Evolutionary conservation across 345 rosid genomes (phyloP).

Genomic region (Rhodamnia rubescens): DNA sequence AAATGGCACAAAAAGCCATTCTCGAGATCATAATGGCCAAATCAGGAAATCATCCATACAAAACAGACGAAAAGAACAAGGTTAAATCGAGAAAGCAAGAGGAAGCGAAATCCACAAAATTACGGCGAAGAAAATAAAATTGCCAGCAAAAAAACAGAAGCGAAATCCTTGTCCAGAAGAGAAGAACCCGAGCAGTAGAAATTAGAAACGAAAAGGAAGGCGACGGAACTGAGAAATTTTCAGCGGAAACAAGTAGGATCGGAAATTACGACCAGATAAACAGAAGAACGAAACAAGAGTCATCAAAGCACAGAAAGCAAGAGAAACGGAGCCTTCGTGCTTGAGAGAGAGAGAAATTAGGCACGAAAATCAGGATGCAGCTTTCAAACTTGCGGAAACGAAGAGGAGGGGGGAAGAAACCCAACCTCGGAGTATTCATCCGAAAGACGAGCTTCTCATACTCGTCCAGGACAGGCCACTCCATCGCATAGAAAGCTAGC

Average conservation of each 20-base stretch:
- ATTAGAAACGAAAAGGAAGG: background rate
- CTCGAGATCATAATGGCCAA: background rate
- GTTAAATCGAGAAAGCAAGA: background rate
- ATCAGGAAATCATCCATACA: background rate
- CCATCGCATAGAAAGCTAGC: background rate
- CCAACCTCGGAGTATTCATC: constrained; percentile 9
- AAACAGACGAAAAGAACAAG: background rate
- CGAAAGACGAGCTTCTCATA: constrained; percentile 11
- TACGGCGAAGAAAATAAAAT: background rate
- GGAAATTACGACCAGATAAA: background rate
- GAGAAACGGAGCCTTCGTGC: background rate
- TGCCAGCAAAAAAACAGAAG: background rate
- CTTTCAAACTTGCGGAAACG: background rate
- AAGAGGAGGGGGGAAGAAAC: background rate
- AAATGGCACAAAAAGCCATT: background rate
- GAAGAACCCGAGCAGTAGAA: background rate
- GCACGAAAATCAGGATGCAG: background rate
- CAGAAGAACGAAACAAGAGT: background rate
- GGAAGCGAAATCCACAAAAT: background rate
- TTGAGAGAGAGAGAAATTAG: background rate
- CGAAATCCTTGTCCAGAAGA: background rate
- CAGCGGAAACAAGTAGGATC: background rate
- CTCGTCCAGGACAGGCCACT: constrained; percentile 2
- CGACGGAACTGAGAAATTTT: background rate
- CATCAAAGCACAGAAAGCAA: background rate